Evolutionary conservation across 176 grass and related monocot species (phyloP).

Genomic region (Aechmea fasciata): DNA sequence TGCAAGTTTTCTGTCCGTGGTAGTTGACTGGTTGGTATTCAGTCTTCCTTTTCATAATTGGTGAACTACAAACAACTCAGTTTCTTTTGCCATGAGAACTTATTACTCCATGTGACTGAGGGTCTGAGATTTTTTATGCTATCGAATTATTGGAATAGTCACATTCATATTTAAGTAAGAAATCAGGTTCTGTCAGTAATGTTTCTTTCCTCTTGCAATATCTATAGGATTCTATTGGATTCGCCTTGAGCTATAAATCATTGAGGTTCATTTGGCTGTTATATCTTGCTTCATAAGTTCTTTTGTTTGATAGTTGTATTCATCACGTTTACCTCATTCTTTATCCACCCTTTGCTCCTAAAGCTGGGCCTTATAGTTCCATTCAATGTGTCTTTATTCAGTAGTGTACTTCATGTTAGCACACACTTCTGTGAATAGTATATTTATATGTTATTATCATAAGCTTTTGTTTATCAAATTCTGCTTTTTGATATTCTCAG

Average conservation of each 20-base stretch:
- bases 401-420: neutral
- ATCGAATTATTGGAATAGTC: neutral
- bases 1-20: too few species aligned
- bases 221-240: neutral
- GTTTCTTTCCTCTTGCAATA: neutral
- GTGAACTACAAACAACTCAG: neutral
- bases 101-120: neutral
- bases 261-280: neutral
- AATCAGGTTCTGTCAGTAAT: neutral
- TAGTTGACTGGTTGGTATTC: too few species aligned
- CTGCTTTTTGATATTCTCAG: conserved; percentile 30
- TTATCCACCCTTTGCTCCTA: neutral
- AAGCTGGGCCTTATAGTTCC: neutral
- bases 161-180: neutral
- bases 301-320: conserved; percentile 3
- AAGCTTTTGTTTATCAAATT: neutral
- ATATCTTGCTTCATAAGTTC: neutral
- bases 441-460: neutral
- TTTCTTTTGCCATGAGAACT: neutral
- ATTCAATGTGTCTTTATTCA: neutral
- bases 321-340: neutral
- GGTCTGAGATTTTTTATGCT: neutral
- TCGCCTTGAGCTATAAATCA: neutral
- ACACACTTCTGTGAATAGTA: neutral
- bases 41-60: too few species aligned